Conservation (phyloP, 768 basidiomycete genomes). For the Lactarius vividus region DNA sequence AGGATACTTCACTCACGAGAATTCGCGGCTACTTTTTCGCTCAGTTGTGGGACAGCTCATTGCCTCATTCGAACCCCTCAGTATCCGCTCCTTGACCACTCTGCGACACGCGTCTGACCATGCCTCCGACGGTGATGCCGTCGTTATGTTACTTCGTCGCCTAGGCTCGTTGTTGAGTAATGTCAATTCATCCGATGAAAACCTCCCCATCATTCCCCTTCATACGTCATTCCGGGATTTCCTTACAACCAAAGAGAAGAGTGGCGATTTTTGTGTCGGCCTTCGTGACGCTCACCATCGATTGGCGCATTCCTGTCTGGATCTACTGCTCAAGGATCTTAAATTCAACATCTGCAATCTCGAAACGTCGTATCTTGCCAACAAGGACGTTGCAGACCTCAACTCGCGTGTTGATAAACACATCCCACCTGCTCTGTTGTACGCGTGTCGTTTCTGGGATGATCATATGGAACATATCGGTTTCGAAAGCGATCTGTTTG, state of each 20-base stretch:
- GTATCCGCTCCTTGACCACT: background rate
- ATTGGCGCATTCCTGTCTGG: background rate
- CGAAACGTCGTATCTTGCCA: background rate
- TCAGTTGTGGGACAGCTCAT: conserved; percentile 1
- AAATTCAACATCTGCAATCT: conserved; percentile 3
- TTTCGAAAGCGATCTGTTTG: background rate
- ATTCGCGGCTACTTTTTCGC: background rate
- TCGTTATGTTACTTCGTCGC: background rate
- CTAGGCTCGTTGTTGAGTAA: conserved; percentile 4
- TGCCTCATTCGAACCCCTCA: background rate
- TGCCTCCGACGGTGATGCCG: background rate
- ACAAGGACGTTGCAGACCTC: background rate
- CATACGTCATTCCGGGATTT: conserved; percentile 4
- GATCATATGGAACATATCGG: background rate
- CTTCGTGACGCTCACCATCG: background rate
- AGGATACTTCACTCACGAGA: background rate
- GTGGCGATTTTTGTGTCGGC: background rate
- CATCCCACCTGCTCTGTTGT: background rate
- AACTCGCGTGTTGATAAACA: background rate
- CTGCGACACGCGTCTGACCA: background rate
- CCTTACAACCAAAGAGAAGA: background rate
- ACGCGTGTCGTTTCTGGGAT: conserved; percentile 3
- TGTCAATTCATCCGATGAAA: background rate
- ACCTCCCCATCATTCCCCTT: background rate
- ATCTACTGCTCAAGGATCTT: background rate